Base-by-base conservation (phyloP, 2,329 filamentous ascomycete genomes). In the Talaromyces sp. region DNA sequence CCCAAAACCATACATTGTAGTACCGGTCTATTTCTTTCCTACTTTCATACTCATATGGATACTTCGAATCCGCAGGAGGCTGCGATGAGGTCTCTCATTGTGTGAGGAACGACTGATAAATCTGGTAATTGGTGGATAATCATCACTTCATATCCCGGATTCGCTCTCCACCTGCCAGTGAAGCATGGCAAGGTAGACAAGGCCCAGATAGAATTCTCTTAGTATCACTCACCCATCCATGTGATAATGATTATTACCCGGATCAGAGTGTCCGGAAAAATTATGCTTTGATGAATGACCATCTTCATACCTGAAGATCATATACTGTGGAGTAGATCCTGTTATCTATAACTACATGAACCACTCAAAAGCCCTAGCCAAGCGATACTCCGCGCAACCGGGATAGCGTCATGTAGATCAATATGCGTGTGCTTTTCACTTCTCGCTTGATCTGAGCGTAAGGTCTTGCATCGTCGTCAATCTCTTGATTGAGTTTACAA, bases 331-430 rank as follows among this genome's bases (percentile, higher is more conserved):
- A 25, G n/a, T 48, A 48, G 17, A 48, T 4, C n/a, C 17, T 33
- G 19, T 48, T 21, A 48, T 7, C 45, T 25, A 48, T 48, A 33
- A 17, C 11, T 46, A 31, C n/a, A 33, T 48, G 19, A 33, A 48
- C 45, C 33, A 19, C 13, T 19, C 2, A 25, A 17, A 28, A 51
- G 19, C 31, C 17, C 19, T 39, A 21, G 35, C 25, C 53, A 56
- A 50, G 33, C 43, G 54, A 50, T 50, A 56, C 35, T 56, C 43
- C 54, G 54, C 54, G 40, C 19, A 35, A 25, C 8, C 0, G 7
- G 43, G 31, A 31, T 46, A 33, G 28, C 5, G 28, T 13, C 28
- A 35, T 15, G 45, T 15, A 48, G 45, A 48, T 48, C 45, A 48
- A 15, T 2, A 48, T 33, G 28, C 19, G 28, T 13, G 11, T 4